phyloP scores from a whole-genome alignment of 208 protist genomes.

The Acanthamoeba sp. region DNA sequence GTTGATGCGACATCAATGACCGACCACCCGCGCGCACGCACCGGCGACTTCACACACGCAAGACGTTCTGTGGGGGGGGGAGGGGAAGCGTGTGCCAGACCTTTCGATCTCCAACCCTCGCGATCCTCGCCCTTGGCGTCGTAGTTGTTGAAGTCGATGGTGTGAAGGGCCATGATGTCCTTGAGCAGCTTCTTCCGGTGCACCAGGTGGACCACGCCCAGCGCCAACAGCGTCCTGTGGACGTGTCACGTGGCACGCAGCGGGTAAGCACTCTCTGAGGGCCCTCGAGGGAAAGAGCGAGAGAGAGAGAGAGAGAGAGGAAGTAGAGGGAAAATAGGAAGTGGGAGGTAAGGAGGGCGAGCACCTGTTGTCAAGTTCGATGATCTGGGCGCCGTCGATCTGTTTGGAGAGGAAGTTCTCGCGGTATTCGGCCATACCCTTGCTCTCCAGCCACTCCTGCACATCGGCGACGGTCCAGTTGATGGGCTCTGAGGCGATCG shows the following conservation, averaged over 20 bases:
- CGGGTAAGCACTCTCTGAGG: not conserved
- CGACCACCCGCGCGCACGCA: not conserved
- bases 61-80: too few species aligned
- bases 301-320: too few species aligned
- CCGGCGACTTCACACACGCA: too few species aligned
- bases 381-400: conserved; percentile 53
- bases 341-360: too few species aligned
- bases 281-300: not conserved
- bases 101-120: not conserved
- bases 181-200: conserved; percentile 72
- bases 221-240: conserved; percentile 17
- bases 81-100: not conserved
- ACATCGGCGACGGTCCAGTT: conserved; percentile 62
- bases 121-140: not conserved
- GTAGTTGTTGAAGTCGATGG: conserved; percentile 56
- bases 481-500: conserved; percentile 68
- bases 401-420: conserved; percentile 68
- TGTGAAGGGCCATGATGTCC: conserved; percentile 55
- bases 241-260: not conserved
- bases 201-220: conserved; percentile 62
- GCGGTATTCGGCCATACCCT: conserved; percentile 44
- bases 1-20: not conserved
- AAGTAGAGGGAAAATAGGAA: too few species aligned
- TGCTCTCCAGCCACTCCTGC: conserved; percentile 71
- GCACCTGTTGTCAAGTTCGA: conserved; percentile 68